A percentile compares a stretch with the other conserved stretches of the same genome.
Conservation (phyloP, 768 basidiomycete genomes). For the Pleurotus tuoliensis region DNA sequence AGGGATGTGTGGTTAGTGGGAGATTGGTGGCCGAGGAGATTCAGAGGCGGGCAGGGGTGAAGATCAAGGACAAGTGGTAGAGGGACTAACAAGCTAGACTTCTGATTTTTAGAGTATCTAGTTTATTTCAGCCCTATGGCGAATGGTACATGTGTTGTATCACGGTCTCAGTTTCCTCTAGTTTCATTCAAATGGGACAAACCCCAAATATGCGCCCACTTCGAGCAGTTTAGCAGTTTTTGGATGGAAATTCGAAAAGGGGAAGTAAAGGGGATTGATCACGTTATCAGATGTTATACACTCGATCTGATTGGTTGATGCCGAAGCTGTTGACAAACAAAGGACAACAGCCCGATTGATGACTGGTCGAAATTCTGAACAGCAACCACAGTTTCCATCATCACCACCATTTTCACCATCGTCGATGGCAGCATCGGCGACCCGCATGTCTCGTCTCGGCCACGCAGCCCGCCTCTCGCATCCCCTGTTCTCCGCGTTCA, state of each 20-base stretch:
- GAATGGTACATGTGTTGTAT: no score
- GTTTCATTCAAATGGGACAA: no score
- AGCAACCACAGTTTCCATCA: slow-evolving; percentile 8
- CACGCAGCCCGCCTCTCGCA: slow-evolving; percentile 27
- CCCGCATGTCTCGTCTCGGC: slow-evolving; percentile 25
- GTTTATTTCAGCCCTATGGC: no score
- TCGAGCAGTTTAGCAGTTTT: no score
- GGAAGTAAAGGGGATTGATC: no score
- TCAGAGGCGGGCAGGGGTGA: slow-evolving; percentile 30
- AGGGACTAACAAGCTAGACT: background rate
- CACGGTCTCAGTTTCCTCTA: no score
- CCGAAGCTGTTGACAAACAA: background rate
- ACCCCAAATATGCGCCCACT: no score
- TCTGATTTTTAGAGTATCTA: no score
- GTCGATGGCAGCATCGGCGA: slow-evolving; percentile 24
- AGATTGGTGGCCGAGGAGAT: slow-evolving; percentile 47
- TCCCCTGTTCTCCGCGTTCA: slow-evolving; percentile 29
- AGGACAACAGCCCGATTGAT: background rate
- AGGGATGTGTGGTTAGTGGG: slow-evolving; percentile 79
- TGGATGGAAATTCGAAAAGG: no score
- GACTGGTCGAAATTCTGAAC: background rate
- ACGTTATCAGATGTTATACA: no score
- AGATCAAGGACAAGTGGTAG: slow-evolving; percentile 10
- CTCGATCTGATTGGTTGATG: background rate
- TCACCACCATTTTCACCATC: background rate